Percentiles rank a stretch among this genome's conserved stretches.
These are phyloP conservation scores for Brassica hybrid DNA, from an alignment of 441 rosid species.

Conservation along the genomic window DNA sequence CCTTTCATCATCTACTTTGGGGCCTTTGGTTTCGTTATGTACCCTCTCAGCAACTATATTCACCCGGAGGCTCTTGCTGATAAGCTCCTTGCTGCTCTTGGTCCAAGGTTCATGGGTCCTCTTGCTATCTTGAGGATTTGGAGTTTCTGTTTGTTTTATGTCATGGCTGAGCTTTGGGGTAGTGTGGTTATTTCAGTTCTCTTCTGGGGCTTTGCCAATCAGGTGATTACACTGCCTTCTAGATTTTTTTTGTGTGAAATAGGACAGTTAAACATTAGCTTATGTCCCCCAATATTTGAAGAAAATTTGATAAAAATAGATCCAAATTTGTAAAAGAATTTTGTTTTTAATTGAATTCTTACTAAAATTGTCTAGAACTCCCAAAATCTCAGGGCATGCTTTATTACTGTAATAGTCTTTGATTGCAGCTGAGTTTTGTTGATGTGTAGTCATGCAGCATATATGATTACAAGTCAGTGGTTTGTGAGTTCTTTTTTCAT, in stretches of 20 bases:
- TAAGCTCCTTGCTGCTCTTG: slow-evolving; percentile 74
- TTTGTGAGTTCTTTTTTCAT: slow-evolving; percentile 7
- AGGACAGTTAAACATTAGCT: no score
- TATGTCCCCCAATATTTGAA: no score
- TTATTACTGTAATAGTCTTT: no score
- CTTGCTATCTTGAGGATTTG: slow-evolving; percentile 96
- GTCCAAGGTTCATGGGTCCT: slow-evolving; percentile 97
- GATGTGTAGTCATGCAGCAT: slow-evolving; percentile 2
- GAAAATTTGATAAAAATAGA: no score
- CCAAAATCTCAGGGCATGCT: neutral
- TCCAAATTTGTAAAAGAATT: no score
- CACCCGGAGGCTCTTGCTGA: slow-evolving; percentile 91
- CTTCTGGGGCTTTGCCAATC: slow-evolving; percentile 99
- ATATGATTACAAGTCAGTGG: neutral
- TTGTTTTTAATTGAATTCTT: no score
- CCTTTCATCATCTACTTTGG: slow-evolving; percentile 97
- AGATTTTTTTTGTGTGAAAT: neutral
- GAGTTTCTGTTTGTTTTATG: slow-evolving; percentile 97
- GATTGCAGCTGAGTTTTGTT: slow-evolving; percentile 14
- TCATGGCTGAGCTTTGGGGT: slow-evolving; percentile 99
- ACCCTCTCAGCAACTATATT: slow-evolving; percentile 79
- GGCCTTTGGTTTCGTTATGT: slow-evolving; percentile 91
- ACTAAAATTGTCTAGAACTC: no score
- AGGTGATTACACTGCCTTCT: slow-evolving; percentile 53
- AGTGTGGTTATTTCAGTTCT: slow-evolving; percentile 95